Evolutionary conservation across 2,329 filamentous ascomycete genomes (phyloP).

Genomic region (Venturia effusa): DNA sequence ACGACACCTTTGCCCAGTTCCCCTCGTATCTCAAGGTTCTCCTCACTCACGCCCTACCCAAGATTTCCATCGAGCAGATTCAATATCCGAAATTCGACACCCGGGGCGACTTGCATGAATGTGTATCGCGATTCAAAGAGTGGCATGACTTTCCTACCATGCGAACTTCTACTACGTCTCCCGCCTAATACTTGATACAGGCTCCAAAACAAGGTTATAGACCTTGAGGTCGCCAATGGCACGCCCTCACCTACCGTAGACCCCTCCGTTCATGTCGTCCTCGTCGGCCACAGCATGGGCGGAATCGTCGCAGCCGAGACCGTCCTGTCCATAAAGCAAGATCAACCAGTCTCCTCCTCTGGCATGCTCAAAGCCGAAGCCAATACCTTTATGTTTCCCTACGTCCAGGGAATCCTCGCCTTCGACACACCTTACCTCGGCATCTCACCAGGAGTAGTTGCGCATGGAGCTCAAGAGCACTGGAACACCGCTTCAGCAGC

Average conservation of each 20-base stretch:
- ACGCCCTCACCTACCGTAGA: conserved; percentile 79
- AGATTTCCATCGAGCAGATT: conserved; percentile 53
- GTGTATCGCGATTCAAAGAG: conserved; percentile 62
- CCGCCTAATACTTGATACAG: conserved; percentile 30
- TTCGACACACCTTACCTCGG: conserved; percentile 91
- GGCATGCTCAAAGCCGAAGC: conserved; percentile 25
- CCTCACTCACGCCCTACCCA: conserved; percentile 55
- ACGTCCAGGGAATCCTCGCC: conserved; percentile 78
- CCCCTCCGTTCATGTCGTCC: conserved; percentile 69
- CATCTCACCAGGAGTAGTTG: conserved; percentile 71
- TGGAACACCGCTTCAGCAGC: conserved; percentile 65
- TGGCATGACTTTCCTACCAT: conserved; percentile 41
- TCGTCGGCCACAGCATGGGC: conserved; percentile 80
- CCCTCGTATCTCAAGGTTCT: conserved; percentile 59
- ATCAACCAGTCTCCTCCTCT: conserved; percentile 35
- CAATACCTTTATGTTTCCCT: conserved; percentile 76
- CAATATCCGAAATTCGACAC: conserved; percentile 79
- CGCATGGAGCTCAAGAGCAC: conserved; percentile 76
- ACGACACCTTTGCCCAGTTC: conserved; percentile 68
- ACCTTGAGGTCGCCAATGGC: conserved; percentile 73
- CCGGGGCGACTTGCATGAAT: conserved; percentile 61
- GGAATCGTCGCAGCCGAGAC: conserved; percentile 92
- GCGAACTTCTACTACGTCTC: background rate
- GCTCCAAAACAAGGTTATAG: conserved; percentile 87
- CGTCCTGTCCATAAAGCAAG: conserved; percentile 61